A percentile compares a stretch with the other conserved stretches of the same genome.
phyloP scores from a whole-genome alignment of 257 asterid genomes.

The Lycium ferocissimum region DNA sequence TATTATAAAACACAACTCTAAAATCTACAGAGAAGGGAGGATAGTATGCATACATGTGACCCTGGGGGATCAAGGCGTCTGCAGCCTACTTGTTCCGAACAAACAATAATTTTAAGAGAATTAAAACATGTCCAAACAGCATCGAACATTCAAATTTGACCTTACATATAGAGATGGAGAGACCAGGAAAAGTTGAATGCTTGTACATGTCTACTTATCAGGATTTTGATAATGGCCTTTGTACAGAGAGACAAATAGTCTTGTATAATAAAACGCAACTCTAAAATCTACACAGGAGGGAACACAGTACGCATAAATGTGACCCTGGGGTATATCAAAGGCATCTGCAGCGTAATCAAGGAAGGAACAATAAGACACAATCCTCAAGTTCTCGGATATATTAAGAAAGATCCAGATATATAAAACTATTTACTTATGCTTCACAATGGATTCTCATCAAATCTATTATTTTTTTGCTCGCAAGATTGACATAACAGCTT shows the following conservation, averaged over 20 bases:
- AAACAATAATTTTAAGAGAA: neutral
- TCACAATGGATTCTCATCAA: neutral
- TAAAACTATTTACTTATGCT: neutral
- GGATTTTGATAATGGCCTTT: neutral
- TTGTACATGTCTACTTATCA: neutral
- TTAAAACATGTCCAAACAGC: neutral
- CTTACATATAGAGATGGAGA: neutral
- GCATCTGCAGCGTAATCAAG: neutral
- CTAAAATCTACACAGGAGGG: neutral
- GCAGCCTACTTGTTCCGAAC: neutral
- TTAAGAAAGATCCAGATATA: neutral
- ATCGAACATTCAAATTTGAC: neutral
- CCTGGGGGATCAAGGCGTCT: neutral
- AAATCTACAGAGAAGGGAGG: neutral
- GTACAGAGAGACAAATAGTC: neutral
- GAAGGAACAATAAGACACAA: neutral
- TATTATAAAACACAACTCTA: neutral
- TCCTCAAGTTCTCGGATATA: neutral
- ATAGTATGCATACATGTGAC: neutral
- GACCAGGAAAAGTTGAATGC: neutral
- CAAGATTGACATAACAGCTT: neutral
- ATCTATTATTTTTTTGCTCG: neutral
- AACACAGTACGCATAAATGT: neutral
- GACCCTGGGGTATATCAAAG: neutral
- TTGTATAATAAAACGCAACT: neutral